Base-by-base conservation (phyloP, 257 asterid genomes). In the Petrea volubilis region DNA sequence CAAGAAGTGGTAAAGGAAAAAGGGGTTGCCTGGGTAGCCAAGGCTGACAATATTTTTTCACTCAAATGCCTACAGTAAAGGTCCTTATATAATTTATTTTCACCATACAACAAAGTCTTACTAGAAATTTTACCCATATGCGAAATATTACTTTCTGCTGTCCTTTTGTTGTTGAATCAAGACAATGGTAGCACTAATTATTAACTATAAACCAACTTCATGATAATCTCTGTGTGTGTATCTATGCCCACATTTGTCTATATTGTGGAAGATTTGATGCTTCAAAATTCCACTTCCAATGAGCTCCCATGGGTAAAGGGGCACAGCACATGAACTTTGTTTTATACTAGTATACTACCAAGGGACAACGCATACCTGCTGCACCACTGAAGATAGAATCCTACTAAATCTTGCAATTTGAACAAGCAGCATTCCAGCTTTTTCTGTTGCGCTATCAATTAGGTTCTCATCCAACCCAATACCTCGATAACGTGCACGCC, bases 401-500 rank as follows among this genome's bases (percentile, higher is more conserved):
- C 85, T 80, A 79, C 59, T 77, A 70, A 91, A 91, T 61, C 98
- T 89, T 81, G 90, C 93, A 66, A 84, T 81, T 68, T 95, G 99
- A 71, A 92, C 79, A 13, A 87, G 94, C 69, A 93, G 67, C 96
- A 87, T 89, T 69, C 98, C 98, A 71, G 97, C 88, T 70, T 82
- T 88, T 83, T 92, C 98, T 56, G 93, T 88, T 53, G 95, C 96
- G 80, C 74, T 83, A 73, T 91, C 93, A 69, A 95, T 84, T 74
- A 92, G 77, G 53, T 81, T 83, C 83, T 91, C 99, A 66, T 90
- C 95, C 82, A 95, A 83, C 52, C 99, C 99, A 79, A 95, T 88
- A 68, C 84, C 87, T 49, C 47, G 79, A 86, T 57, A 95, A 58
- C 98, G 96, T 74, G 98, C 88, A 65, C 94, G 97, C 99, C 99